Percentiles rank a stretch among this genome's conserved stretches.
Conservation (phyloP, 805 yeast species). For the Cyberlindnera nakhonratchasimensis region DNA sequence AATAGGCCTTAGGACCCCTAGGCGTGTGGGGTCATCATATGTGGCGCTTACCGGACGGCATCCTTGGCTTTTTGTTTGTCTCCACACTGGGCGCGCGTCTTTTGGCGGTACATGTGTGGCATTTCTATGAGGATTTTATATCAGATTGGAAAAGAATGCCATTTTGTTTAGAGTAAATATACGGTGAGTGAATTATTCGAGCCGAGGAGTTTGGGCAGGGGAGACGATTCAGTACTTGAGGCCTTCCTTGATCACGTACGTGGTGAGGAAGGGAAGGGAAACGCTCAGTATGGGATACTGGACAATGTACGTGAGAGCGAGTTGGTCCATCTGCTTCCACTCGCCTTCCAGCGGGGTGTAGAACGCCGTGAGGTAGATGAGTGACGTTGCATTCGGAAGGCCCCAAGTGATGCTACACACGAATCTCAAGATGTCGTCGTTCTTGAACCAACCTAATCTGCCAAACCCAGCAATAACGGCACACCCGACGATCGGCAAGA, state of each 20-base stretch:
- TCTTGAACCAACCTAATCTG: conserved; percentile 61
- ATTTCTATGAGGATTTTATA: no score
- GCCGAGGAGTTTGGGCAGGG: no score
- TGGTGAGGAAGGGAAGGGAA: conserved; percentile 25
- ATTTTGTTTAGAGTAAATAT: no score
- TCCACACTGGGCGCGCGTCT: no score
- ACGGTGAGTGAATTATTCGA: no score
- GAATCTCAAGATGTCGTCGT: conserved; percentile 58
- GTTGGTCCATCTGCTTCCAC: conserved; percentile 12
- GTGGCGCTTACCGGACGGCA: no score
- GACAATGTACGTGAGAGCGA: conserved; percentile 25
- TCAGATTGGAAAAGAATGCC: no score
- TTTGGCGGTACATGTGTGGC: no score
- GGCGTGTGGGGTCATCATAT: no score
- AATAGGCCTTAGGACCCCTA: no score
- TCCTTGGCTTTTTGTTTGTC: no score
- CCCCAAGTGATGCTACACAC: conserved; percentile 75
- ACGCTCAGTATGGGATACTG: conserved; percentile 25
- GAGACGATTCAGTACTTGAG: conserved; percentile 8
- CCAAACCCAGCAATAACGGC: conserved; percentile 59
- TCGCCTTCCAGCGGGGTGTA: conserved; percentile 53
- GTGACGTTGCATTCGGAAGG: conserved; percentile 85
- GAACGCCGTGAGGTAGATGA: conserved; percentile 84
- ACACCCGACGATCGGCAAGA: conserved; percentile 80
- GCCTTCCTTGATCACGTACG: conserved; percentile 13